A percentile compares a stretch with the other conserved stretches of the same genome.
phyloP scores from a whole-genome alignment of 768 basidiomycete genomes.

The Russula virescens region DNA sequence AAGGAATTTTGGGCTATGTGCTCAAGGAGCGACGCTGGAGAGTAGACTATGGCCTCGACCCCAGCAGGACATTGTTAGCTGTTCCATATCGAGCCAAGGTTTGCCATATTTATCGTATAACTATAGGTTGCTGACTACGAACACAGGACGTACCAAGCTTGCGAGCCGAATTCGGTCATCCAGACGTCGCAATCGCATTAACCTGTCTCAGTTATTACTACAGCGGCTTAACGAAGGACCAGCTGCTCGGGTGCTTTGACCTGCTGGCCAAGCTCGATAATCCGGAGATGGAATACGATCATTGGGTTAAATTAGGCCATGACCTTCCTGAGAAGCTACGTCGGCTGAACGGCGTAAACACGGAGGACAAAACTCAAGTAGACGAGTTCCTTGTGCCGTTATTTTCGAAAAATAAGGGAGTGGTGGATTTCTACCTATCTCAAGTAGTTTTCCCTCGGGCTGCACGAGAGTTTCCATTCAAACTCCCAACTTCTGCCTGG shows the following conservation, averaged over 20 bases:
- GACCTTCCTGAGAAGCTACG: conserved; percentile 32
- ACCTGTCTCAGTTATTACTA: conserved; percentile 49
- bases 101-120: background rate
- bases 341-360: conserved; percentile 38
- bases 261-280: conserved; percentile 38
- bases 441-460: conserved; percentile 45
- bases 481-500: conserved; percentile 47
- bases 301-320: conserved; percentile 31
- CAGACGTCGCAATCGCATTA: conserved; percentile 41
- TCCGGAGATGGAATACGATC: conserved; percentile 37
- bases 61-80: conserved; percentile 39
- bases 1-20: conserved; percentile 36
- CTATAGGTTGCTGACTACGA: background rate
- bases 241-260: conserved; percentile 36
- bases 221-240: conserved; percentile 36
- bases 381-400: conserved; percentile 29
- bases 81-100: conserved; percentile 29
- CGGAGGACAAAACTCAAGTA: conserved; percentile 35
- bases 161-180: conserved; percentile 48
- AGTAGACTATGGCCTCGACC: conserved; percentile 47
- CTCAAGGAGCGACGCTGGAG: conserved; percentile 43
- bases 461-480: conserved; percentile 43
- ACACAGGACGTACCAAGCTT: conserved; percentile 39
- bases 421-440: conserved; percentile 44
- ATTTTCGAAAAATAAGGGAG: conserved; percentile 36